Evolutionary conservation across 2,329 filamentous ascomycete species (phyloP), one percentile per base, ranked within the genome.

Genomic region (Nemania sp.): DNA sequence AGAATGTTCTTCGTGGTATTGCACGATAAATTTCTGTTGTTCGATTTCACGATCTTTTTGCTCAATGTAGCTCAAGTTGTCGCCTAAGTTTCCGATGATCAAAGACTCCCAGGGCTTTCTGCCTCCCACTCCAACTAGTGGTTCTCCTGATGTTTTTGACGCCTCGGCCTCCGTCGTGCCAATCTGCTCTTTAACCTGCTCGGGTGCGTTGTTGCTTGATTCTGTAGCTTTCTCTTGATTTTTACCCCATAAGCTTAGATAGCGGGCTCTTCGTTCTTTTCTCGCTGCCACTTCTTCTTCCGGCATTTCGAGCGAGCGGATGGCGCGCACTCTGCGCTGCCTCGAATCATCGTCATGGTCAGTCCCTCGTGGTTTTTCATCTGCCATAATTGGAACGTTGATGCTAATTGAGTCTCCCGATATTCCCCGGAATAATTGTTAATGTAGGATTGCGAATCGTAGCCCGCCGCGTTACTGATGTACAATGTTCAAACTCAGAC

Each of bases 11-110:
- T 70, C 59, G 46, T 71, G 62, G 54, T 70, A 63, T 21, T 54
- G 59, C 9, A 73, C 50, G 43, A 76, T 75, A 39, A 65, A 74
- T 37, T 69, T 70, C 57, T 74, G 74, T 48, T 76, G 77, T 48
- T 72, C 62, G 6, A 79, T 73, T 43, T 75, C 72, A 11, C 75
- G 72, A 39, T 76, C 67, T 25, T 77, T 78, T 21, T 72, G 62
- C 63, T 78, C 72, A 42, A 77, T 71, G 9, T 65, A 65, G 37
- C 72, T 77, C 47, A 77, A 67, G 34, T 77, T 74, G 21, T 74
- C 72, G 5, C 75, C 74, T 4, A 79, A 59, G 20, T 69, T 70
- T 2, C 77, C 77, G 32, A 79, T 68, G 15, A 73, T 70, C 12
- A 77, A 63, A 11, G 73, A 65, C 54, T 70, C 67, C 68, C 68